Base-by-base conservation (phyloP, 176 grass and related monocot genomes). In the Avena eriantha region DNA sequence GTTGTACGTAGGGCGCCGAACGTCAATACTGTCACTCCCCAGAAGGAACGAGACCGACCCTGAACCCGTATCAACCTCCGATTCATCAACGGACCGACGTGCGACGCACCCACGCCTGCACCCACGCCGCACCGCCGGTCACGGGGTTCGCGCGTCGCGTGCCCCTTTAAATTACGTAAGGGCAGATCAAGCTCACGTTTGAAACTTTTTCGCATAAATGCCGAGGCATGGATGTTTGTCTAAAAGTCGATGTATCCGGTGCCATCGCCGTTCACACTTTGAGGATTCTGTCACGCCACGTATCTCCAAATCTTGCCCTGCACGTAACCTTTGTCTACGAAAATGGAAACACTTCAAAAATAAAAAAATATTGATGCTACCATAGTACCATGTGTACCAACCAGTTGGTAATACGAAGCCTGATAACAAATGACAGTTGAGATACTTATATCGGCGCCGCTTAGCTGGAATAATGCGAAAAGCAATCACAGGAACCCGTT, bases 41-140 rank as follows among this genome's bases (percentile, higher is more conserved):
- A 10, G 47, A 12, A 11, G 47, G 41, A 73, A 15, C 11, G 39
- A 73, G 36, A 35, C 4, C 43, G 6, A n/a, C 19, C 18, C 21
- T 60, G 60, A 24, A 6, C 15, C 39, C 31, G 41, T 24, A 17
- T 15, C 22, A 69, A 57, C 23, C 76, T 47, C 68, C 66, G 15
- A 69, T 61, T 77, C 88, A 77, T 47, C 51, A 57, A 36, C 14
- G 3, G 16, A 71, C 22, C 48, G 49, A 77, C 73, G 73, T 76
- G 73, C 48, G 24, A 29, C 15, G 73, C 48, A 31, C 71, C 72
- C 15, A 51, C 22, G 0, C 3, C 6, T 29, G 9, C 72, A 8
- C n/a, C n/a, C 39, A 12, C 50, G 13, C n/a, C 34, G 53, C 43
- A 46, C 43, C 36, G 72, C 49, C 7, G 73, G 14, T 76, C 73